phyloP scores from a whole-genome alignment of 176 grass and related monocot species.

The Areca catechu region DNA sequence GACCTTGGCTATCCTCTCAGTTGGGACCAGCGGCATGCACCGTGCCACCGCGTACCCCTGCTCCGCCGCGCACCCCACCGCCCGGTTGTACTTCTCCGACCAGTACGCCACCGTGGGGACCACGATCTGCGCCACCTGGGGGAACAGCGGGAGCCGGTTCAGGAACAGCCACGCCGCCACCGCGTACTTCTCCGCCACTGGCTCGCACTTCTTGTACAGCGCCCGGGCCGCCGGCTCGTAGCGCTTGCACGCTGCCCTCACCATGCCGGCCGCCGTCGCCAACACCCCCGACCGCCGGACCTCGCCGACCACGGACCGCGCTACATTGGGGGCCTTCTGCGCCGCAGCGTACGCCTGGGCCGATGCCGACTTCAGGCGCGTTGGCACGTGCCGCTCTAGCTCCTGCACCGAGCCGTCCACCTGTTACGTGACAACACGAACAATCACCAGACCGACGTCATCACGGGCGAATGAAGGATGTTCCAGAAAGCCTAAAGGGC shows the following conservation, averaged over 20 bases:
- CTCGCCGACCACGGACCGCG: constrained; percentile 34
- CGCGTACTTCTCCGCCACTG: constrained; percentile 53
- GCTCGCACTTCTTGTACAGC: constrained; percentile 57
- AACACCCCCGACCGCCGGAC: constrained; percentile 32
- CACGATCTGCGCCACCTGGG: constrained; percentile 17
- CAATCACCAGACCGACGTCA: too few relatives aligned
- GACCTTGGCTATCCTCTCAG: constrained; percentile 62
- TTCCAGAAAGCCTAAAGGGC: too few relatives aligned
- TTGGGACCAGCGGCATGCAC: constrained; percentile 52
- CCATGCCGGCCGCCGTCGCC: constrained; percentile 15
- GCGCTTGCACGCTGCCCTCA: constrained; percentile 13
- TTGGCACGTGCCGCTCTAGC: constrained; percentile 43
- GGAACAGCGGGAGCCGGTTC: constrained; percentile 67
- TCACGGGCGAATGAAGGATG: too few relatives aligned
- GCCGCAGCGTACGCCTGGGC: constrained; percentile 26
- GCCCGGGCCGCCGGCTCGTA: constrained; percentile 39
- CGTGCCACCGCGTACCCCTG: constrained; percentile 17
- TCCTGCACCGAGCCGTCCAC: constrained; percentile 38
- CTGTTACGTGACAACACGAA: constrained; percentile 23
- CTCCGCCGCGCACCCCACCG: constrained; percentile 15
- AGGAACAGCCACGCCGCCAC: constrained; percentile 61
- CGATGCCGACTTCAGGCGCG: constrained; percentile 28
- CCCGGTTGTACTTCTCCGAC: constrained; percentile 70
- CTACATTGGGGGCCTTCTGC: constrained; percentile 24
- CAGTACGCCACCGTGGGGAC: constrained; percentile 30